Base-by-base conservation (phyloP, 2,329 filamentous ascomycete species). In the Chrysoporthe austroafricana region DNA sequence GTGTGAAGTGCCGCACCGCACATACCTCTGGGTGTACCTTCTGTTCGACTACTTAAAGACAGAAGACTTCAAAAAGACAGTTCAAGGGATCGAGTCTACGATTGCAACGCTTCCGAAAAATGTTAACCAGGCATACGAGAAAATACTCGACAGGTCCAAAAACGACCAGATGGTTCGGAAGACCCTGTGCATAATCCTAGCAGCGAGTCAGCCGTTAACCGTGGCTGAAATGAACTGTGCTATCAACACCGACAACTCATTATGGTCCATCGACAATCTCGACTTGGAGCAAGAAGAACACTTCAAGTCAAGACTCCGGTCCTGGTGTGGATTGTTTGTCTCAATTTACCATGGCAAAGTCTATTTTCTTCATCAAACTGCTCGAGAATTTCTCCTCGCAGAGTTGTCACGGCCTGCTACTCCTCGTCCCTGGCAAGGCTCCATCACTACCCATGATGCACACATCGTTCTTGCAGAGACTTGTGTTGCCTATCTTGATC, bases 161-260 rank as follows among this genome's bases (percentile, higher is more conserved):
- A 52, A 52, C 8, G 48, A 1, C 48, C 13, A 32, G 13, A 3
- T 52, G n/a, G 48, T 52, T 11, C 48, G n/a, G 4, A 52, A 52
- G 21, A 21, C n/a, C 21, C 21, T 52, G 21, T 11, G 48, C 48
- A 52, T 52, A 13, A 52, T 52, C 21, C 48, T 52, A 26, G 48
- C 48, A 52, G 48, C 48, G 26, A 52, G 21, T 13, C 48, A 52
- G 21, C 48, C 48, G n/a, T 21, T 52, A 1, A 52, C 48, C 3
- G 21, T 52, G 26, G 48, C 48, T 32, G 48, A 32, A 52, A 52
- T 52, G 48, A 52, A 52, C 21, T 52, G 48, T 52, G 48, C 48
- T 4, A 52, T 52, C n/a, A 52, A 32, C 14, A 52, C 48, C 48
- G 21, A 52, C 48, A 26, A 26, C 26, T 26, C 26, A 26, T 26